Percentiles rank a stretch among this genome's conserved stretches.
Evolutionary conservation across 257 asterid genomes (phyloP).

Genomic region (Anisodus tanguticus): DNA sequence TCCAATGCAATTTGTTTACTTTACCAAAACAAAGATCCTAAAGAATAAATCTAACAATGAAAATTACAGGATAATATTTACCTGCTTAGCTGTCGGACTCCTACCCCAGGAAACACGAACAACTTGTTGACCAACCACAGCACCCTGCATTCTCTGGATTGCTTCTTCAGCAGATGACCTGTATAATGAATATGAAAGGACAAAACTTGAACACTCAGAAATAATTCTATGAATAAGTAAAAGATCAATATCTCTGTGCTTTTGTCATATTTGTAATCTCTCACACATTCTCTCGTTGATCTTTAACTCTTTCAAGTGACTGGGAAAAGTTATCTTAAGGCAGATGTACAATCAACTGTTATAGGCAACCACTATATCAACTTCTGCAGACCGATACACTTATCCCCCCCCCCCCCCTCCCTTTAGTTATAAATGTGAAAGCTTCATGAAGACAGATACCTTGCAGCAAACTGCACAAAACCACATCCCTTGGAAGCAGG

Average conservation of each 20-base stretch:
- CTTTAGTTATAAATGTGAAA: conserved; percentile 13
- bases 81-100: conserved; percentile 86
- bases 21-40: not conserved
- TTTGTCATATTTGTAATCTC: not conserved
- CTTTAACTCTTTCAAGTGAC: conserved; percentile 9
- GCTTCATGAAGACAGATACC: conserved; percentile 46
- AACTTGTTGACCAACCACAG: conserved; percentile 84
- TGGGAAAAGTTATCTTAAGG: not conserved
- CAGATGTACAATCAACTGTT: not conserved
- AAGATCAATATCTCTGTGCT: conserved; percentile 5
- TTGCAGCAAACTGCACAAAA: conserved; percentile 83
- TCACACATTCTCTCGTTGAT: not conserved
- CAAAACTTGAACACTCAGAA: conserved; percentile 28
- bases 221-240: not conserved
- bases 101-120: conserved; percentile 97
- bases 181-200: conserved; percentile 32
- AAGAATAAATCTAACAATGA: not conserved
- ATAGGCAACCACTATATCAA: conserved; percentile 8
- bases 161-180: conserved; percentile 94
- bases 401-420: not conserved
- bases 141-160: conserved; percentile 92
- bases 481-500: conserved; percentile 91
- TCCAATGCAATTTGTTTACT: too few species aligned
- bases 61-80: conserved; percentile 28
- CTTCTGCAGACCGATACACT: not conserved